Evolutionary conservation across 768 basidiomycete genomes (phyloP), one percentile per base, ranked within the genome.

Genomic region (Psilocybe azurescens): DNA sequence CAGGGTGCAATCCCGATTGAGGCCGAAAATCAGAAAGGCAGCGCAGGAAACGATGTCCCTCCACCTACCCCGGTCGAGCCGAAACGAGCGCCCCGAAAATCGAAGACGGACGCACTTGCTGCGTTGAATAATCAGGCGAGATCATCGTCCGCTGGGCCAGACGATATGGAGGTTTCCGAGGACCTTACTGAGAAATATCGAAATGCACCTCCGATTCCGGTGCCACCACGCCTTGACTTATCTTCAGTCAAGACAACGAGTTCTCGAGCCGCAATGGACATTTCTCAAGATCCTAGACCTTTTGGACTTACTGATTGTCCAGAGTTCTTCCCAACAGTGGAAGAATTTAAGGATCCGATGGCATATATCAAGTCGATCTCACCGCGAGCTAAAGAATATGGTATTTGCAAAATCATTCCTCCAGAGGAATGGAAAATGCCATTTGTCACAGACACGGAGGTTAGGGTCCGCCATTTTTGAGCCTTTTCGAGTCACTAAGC

Each of bases 381-480:
- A 18, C 85, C 86, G 55, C 76, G 80, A 33, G 97, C 91, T 0
- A 83, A 81, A 72, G 77, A 86, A 52, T 94, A 86, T 72, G 97
- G 97, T 28, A 95, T 99, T 69, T 96, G 94, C 79, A 99, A 99
- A 80, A 88, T 99, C 59, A 86, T 98, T 28, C 97, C 97, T 63
- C 97, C 97, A 1, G 81, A 83, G 59, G 91, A 86, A 20, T 99
- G 97, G 97, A 86, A 90, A 68, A 97, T 97, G 89, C 94, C 97
- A 7, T 99, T 97, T 72, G 89, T 94, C 10, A 93, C 96, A 49
- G 90, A 98, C 73, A 94, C 94, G 16, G 93, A 95, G 86, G 96
- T 95, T 67, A 63, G 88, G 48, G 60, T 57, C 51, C 54, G 60
- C 41, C 70, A 50, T 29, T 51, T 44, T 57, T 41, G 44, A 63